Percentiles rank a stretch among this genome's conserved stretches.
These are phyloP conservation scores for Candida montana DNA, from an alignment of 805 yeast species.

Conservation along the genomic window DNA sequence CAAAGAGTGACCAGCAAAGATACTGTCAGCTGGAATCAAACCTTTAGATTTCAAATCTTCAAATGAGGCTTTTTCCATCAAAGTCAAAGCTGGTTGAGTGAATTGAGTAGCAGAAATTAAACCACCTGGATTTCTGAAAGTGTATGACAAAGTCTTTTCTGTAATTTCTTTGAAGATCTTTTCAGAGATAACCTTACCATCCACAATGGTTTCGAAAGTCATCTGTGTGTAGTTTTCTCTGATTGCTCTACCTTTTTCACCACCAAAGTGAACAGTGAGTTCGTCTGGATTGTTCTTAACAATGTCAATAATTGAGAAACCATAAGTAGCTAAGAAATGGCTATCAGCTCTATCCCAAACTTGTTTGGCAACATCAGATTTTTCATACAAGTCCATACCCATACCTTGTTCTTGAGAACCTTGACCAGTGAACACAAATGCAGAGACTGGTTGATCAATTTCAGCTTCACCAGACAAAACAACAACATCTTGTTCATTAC, in stretches of 20 bases:
- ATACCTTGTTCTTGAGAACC: slow-evolving; percentile 99
- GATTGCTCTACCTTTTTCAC: slow-evolving; percentile 92
- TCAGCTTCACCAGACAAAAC: slow-evolving; percentile 96
- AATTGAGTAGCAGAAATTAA: slow-evolving; percentile 96
- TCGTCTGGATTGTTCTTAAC: slow-evolving; percentile 95
- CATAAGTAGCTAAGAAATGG: slow-evolving; percentile 90
- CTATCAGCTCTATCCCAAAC: slow-evolving; percentile 98
- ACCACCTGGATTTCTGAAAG: slow-evolving; percentile 92
- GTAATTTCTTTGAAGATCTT: slow-evolving; percentile 92
- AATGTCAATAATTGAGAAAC: slow-evolving; percentile 94
- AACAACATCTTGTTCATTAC: slow-evolving; percentile 72
- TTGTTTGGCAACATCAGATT: slow-evolving; percentile 84
- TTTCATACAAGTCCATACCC: slow-evolving; percentile 98
- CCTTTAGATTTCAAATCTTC: slow-evolving; percentile 98
- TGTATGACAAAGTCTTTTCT: slow-evolving; percentile 73
- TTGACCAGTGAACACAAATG: slow-evolving; percentile 98
- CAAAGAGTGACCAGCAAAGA: slow-evolving; percentile 98
- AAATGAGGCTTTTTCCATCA: slow-evolving; percentile 98
- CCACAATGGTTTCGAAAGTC: slow-evolving; percentile 94
- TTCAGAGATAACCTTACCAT: slow-evolving; percentile 81
- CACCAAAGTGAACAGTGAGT: slow-evolving; percentile 94
- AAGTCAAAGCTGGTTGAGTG: slow-evolving; percentile 97
- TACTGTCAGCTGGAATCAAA: slow-evolving; percentile 83
- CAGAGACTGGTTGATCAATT: slow-evolving; percentile 95
- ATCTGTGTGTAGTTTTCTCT: slow-evolving; percentile 91